phyloP scores from a whole-genome alignment of 345 rosid species.

The Boechera divaricarpa region DNA sequence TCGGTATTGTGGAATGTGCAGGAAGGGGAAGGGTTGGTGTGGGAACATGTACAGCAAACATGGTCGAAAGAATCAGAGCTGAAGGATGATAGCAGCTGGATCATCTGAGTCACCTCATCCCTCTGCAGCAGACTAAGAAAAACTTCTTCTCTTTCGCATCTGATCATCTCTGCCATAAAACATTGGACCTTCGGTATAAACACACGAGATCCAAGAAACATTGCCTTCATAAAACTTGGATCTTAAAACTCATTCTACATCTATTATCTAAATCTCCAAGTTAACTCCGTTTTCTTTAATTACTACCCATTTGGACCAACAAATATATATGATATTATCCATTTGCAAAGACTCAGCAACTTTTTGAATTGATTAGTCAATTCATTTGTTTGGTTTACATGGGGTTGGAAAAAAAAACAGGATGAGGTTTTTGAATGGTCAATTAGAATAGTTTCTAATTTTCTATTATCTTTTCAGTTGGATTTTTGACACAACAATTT shows the following conservation, averaged over 20 bases:
- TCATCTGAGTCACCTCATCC: constrained; percentile 32
- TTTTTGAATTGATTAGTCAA: background rate
- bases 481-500: no score
- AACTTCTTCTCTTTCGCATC: constrained; percentile 29
- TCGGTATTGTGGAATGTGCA: constrained; percentile 26
- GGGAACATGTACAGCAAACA: constrained; percentile 68
- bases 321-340: background rate
- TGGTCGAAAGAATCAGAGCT: constrained; percentile 64
- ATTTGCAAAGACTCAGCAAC: background rate
- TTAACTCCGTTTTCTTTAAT: background rate
- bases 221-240: constrained; percentile 2
- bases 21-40: constrained; percentile 57
- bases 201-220: constrained; percentile 22
- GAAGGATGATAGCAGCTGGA: constrained; percentile 58
- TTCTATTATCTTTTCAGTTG: background rate
- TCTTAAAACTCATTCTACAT: constrained; percentile 22
- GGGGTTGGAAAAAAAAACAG: background rate
- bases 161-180: constrained; percentile 23
- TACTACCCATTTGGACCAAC: background rate
- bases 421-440: background rate
- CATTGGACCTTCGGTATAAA: background rate
- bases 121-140: background rate
- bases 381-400: background rate
- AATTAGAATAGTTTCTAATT: background rate
- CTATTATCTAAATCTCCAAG: background rate